phyloP scores from a whole-genome alignment of 225 moss, liverwort and hornwort species.

The Takakia lepidozioides region DNA sequence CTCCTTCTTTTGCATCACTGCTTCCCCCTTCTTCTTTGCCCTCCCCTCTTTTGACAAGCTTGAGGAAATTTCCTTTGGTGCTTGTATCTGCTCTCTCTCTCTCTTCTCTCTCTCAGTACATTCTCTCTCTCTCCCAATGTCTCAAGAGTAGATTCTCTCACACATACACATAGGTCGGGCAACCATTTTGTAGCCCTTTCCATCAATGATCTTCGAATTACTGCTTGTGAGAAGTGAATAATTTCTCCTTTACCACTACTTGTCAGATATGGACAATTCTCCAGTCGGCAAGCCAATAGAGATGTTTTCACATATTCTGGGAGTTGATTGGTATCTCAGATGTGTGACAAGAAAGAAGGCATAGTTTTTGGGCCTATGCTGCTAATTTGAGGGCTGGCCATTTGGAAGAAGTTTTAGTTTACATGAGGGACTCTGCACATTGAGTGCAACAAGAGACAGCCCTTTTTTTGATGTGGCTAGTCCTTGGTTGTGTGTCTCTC shows the following conservation, averaged over 20 bases:
- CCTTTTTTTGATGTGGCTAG: slow-evolving; percentile 50
- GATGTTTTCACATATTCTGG: slow-evolving; percentile 1
- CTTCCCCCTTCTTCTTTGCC: neutral
- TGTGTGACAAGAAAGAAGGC: neutral
- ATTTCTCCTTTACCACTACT: too few species aligned
- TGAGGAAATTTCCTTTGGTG: neutral
- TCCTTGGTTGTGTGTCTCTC: slow-evolving; percentile 15
- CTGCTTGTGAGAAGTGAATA: too few species aligned
- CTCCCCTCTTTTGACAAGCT: neutral
- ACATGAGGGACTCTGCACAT: neutral
- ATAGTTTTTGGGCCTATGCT: slow-evolving; percentile 3
- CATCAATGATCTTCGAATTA: too few species aligned
- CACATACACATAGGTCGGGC: too few species aligned
- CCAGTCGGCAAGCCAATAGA: neutral
- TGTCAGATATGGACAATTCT: too few species aligned
- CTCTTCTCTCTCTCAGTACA: too few species aligned
- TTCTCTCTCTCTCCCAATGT: too few species aligned
- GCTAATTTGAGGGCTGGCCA: neutral
- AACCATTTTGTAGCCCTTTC: too few species aligned
- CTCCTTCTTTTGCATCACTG: neutral
- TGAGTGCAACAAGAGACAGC: slow-evolving; percentile 18
- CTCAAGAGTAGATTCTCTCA: too few species aligned
- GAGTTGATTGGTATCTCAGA: slow-evolving; percentile 1
- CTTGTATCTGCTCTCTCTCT: slow-evolving; percentile 5
- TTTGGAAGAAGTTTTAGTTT: neutral